Conservation (phyloP, 2,329 filamentous ascomycete genomes). For the Fusarium burgessii region DNA sequence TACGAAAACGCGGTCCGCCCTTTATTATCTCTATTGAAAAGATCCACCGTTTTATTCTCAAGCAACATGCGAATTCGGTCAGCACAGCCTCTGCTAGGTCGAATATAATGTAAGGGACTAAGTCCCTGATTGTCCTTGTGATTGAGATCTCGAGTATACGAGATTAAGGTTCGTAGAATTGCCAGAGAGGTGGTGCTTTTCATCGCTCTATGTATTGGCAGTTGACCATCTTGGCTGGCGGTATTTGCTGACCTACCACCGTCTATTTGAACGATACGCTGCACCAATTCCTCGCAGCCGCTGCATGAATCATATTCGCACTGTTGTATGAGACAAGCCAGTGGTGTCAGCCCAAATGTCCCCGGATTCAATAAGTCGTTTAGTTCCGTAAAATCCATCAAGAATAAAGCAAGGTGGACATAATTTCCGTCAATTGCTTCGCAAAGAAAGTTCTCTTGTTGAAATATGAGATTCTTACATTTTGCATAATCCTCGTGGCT, state of each 20-base stretch:
- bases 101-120: fast-evolving
- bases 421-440: too few species aligned
- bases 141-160: fast-evolving
- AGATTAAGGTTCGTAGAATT: fast-evolving
- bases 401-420: fast-evolving
- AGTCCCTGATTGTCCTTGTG: fast-evolving
- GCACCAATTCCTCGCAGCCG: too few species aligned
- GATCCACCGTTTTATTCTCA: fast-evolving
- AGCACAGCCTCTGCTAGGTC: fast-evolving
- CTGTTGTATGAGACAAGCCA: too few species aligned
- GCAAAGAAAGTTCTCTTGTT: too few species aligned
- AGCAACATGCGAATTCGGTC: fast-evolving
- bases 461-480: fast-evolving
- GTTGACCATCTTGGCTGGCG: fast-evolving
- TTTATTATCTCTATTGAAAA: neutral
- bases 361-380: too few species aligned
- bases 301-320: too few species aligned
- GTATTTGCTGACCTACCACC: neutral
- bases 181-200: fast-evolving
- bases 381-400: neutral
- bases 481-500: neutral
- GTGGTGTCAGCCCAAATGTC: too few species aligned
- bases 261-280: neutral
- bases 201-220: fast-evolving
- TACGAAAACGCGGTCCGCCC: neutral